Base-by-base conservation (phyloP, 2,329 filamentous ascomycete species). In the Botrytis paeoniae region DNA sequence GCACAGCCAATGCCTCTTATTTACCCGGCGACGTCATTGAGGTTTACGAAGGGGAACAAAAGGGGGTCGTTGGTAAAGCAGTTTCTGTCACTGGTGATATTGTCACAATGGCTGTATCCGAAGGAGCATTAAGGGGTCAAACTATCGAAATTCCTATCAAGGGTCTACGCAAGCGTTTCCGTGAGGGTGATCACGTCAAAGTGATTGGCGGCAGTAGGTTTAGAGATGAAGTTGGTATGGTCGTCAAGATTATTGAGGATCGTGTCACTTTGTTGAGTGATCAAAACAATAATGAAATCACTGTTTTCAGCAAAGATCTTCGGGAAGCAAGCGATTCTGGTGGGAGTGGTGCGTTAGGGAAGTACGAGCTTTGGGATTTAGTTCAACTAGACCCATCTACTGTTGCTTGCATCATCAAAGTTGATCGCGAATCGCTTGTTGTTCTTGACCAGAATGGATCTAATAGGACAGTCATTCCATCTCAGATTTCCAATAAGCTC, bases 251-350 rank as follows among this genome's bases (percentile, higher is more conserved):
- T 77, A 92, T 90, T 66, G 94, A 97, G 74, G 96, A 99, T 81
- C 91, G 93, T 57, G 94, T 99, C 73, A 98, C 96, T 1, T 86
- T 99, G 76, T 85, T 99, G 76, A 97, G 93, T 65, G 96, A 99
- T 83, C 94, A 96, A 81, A 96, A 90, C 74, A 95, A 96, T 82
- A 91, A 91, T 70, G 96, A 99, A 81, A 94, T 99, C 78, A 98
- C 95, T 0, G 96, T 99, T 48, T 99, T 99, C 81, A 98, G 95
- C 85, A 98, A 97, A 82, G 96, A 99, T 84, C 84, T 99, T 74
- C 90, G 97, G 77, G 93, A 97, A 82, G 96, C 96, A 41, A 94
- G 93, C 72, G 96, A 98, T 80, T 94, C 94, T 78, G 95, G 94
- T 75, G 94, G 93, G 25, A 91, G 95, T 79, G 92, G 93, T 41